Evolutionary conservation across 1,284 basidiomycete genomes (phyloP).

Genomic region (Mycena sp.): DNA sequence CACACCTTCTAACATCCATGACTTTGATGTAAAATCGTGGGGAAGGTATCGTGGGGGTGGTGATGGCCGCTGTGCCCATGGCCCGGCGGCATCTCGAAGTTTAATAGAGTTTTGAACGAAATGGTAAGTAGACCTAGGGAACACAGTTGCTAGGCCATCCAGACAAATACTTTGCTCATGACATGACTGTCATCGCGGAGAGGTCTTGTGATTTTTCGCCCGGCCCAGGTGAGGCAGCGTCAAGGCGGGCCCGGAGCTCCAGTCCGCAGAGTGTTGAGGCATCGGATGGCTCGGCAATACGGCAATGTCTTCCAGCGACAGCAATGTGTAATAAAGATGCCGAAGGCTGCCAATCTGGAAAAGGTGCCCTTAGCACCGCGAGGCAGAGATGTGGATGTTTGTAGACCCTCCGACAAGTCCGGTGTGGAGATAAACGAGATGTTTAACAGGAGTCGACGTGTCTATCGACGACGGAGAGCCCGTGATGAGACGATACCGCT

Average conservation of each 20-base stretch:
- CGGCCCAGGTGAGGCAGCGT: no score
- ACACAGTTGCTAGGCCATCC: not conserved
- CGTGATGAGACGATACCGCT: not conserved
- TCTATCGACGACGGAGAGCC: not conserved
- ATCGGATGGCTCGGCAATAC: not conserved
- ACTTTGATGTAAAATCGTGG: no score
- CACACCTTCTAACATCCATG: not conserved
- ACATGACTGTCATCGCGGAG: not conserved
- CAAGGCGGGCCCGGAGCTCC: not conserved
- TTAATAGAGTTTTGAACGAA: slow-evolving; percentile 13
- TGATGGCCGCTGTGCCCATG: not conserved
- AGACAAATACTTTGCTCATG: slow-evolving; percentile 1
- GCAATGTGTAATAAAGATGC: slow-evolving; percentile 5
- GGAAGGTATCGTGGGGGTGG: not conserved
- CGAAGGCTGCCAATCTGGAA: not conserved
- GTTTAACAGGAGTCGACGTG: not conserved
- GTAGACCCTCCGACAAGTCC: slow-evolving; percentile 1
- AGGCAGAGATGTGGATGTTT: not conserved
- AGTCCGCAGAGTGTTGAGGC: not conserved
- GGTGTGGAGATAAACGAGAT: not conserved
- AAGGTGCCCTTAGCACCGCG: not conserved
- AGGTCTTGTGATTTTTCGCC: slow-evolving; percentile 3
- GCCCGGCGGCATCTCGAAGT: slow-evolving; percentile 8
- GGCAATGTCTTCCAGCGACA: not conserved
- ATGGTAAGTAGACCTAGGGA: slow-evolving; percentile 1